phyloP scores from a whole-genome alignment of 352 stramenopile species.

The Globisporangium orthogonon region DNA sequence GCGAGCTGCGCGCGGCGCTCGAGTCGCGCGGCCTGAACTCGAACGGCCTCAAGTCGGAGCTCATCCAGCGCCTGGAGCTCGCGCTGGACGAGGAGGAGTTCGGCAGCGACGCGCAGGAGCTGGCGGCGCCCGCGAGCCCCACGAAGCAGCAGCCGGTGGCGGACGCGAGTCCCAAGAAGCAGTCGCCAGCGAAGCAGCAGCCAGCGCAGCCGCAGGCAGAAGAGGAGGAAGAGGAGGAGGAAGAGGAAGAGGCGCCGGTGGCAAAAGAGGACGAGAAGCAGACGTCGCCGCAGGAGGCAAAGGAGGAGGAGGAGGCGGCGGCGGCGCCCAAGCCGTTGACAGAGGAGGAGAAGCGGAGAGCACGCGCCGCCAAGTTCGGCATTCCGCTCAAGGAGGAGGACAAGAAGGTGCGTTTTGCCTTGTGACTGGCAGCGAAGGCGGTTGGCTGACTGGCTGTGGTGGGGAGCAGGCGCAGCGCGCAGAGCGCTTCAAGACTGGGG shows the following conservation, averaged over 20 bases:
- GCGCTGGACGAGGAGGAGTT: constrained; percentile 87
- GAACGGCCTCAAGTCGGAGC: constrained; percentile 84
- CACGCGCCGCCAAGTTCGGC: constrained; percentile 74
- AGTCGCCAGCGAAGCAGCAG: constrained; percentile 14
- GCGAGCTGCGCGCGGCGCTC: constrained; percentile 79
- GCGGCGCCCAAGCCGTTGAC: constrained; percentile 29
- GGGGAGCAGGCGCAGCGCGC: constrained; percentile 46
- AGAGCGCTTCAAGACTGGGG: constrained; percentile 71
- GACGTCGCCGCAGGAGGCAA: background rate
- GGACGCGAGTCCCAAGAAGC: constrained; percentile 23
- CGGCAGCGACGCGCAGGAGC: constrained; percentile 66
- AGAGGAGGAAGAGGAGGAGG: constrained; percentile 9
- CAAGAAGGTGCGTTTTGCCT: constrained; percentile 51
- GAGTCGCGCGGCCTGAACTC: constrained; percentile 76
- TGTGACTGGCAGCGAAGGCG: background rate
- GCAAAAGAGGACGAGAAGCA: background rate
- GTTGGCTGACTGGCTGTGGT: background rate
- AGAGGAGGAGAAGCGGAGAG: constrained; percentile 75
- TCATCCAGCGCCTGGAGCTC: constrained; percentile 86
- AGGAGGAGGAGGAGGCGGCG: background rate
- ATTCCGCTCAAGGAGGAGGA: constrained; percentile 63
- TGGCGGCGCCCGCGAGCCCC: constrained; percentile 49
- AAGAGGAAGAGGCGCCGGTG: background rate
- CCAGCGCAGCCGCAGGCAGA: background rate
- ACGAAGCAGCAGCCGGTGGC: constrained; percentile 11